These are phyloP conservation scores for Logfia minima DNA, from an alignment of 129 eudicot genomes.

Conservation along the genomic window DNA sequence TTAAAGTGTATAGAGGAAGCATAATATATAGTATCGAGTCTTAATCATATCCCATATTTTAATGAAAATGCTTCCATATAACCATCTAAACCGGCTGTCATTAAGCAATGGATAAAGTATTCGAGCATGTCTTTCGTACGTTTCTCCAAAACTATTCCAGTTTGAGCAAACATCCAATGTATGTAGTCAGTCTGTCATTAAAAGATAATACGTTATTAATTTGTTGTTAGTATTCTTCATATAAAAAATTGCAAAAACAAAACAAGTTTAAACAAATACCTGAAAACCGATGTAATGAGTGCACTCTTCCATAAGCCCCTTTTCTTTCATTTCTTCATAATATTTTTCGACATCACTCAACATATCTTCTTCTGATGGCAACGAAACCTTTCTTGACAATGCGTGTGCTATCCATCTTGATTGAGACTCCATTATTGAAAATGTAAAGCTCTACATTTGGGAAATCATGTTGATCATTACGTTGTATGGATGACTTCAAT, in stretches of 20 bases:
- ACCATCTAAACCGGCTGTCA: slow-evolving; percentile 15
- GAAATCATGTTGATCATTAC: background rate
- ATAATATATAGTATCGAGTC: background rate
- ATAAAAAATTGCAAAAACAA: background rate
- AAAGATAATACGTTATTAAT: background rate
- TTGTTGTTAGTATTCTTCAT: background rate
- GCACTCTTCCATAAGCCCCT: slow-evolving; percentile 28
- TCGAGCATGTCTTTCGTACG: slow-evolving; percentile 16
- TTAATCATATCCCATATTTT: slow-evolving; percentile 6
- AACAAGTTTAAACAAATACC: slow-evolving; percentile 22
- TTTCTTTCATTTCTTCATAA: slow-evolving; percentile 34
- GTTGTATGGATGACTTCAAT: background rate
- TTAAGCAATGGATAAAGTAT: slow-evolving; percentile 14
- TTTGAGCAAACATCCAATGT: slow-evolving; percentile 49
- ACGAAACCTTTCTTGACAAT: slow-evolving; percentile 40
- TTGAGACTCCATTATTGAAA: slow-evolving; percentile 47
- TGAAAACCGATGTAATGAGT: slow-evolving; percentile 34
- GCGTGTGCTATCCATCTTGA: slow-evolving; percentile 54
- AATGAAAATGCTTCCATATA: slow-evolving; percentile 18
- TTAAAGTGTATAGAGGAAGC: background rate
- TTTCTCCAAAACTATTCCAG: slow-evolving; percentile 36
- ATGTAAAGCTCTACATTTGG: slow-evolving; percentile 29
- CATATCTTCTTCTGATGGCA: slow-evolving; percentile 57
- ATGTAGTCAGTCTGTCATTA: slow-evolving; percentile 37
- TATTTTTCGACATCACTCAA: slow-evolving; percentile 34